A percentile compares a stretch with the other conserved stretches of the same genome.
phyloP scores from a whole-genome alignment of 352 stramenopile species.

The Globisporangium recalcitrans region DNA sequence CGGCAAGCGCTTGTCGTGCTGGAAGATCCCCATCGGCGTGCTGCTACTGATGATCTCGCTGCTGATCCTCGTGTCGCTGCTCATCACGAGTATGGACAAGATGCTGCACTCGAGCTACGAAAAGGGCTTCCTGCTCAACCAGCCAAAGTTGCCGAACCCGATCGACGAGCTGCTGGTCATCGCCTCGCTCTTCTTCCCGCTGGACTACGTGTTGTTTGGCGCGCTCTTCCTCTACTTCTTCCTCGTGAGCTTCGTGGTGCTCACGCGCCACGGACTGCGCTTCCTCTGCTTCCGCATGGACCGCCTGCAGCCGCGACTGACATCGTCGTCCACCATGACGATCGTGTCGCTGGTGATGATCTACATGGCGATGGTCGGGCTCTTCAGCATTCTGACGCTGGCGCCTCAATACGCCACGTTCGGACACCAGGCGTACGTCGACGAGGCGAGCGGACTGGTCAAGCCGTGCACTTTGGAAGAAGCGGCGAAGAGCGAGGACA shows the following conservation, averaged over 20 bases:
- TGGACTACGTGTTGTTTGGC: conserved; percentile 81
- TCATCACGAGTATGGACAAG: conserved; percentile 81
- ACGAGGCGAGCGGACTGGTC: conserved; percentile 32
- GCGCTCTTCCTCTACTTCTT: conserved; percentile 81
- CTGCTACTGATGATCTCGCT: conserved; percentile 59
- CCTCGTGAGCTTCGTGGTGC: conserved; percentile 61
- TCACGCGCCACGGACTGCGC: conserved; percentile 69
- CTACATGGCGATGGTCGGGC: conserved; percentile 75
- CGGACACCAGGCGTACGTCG: conserved; percentile 65
- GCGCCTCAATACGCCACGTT: conserved; percentile 85
- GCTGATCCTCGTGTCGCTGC: conserved; percentile 61
- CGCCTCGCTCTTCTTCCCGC: conserved; percentile 64
- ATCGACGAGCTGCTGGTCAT: conserved; percentile 73
- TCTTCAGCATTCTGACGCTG: conserved; percentile 78
- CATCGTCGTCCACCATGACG: conserved; percentile 68
- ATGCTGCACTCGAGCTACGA: conserved; percentile 66
- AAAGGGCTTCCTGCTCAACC: conserved; percentile 66
- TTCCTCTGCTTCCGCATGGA: conserved; percentile 78
- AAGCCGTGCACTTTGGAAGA: conserved; percentile 65
- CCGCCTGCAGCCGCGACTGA: conserved; percentile 64
- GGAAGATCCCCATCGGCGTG: conserved; percentile 66
- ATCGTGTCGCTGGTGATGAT: conserved; percentile 75
- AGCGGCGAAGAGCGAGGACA: conserved; percentile 38
- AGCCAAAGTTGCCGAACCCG: conserved; percentile 58
- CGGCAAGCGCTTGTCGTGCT: conserved; percentile 39